Evolutionary conservation across 176 grass and related monocot species (phyloP).

Genomic region (Oryza glumipatula): DNA sequence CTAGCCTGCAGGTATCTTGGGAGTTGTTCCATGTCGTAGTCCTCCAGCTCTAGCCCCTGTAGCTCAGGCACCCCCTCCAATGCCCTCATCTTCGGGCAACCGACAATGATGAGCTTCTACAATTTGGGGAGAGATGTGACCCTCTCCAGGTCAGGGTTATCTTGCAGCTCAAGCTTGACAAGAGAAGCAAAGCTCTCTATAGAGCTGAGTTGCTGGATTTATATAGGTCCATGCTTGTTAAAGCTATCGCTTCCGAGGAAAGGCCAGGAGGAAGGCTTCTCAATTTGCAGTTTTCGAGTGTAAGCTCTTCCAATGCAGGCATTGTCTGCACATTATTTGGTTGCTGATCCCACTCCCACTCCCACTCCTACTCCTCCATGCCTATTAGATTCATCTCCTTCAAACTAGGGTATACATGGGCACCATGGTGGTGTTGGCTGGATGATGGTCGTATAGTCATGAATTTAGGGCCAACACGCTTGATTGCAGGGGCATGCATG

Average conservation of each 20-base stretch:
- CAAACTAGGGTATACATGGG: not conserved
- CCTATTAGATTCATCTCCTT: not conserved
- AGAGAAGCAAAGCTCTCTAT: constrained; percentile 13
- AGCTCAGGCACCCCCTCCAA: not conserved
- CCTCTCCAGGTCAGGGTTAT: not conserved
- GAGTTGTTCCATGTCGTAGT: not conserved
- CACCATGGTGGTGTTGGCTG: not conserved
- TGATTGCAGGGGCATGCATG: constrained; percentile 5
- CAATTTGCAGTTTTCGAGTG: not conserved
- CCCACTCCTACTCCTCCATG: constrained; percentile 39
- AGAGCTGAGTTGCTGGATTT: not conserved
- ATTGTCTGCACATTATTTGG: constrained; percentile 12
- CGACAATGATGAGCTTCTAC: not conserved
- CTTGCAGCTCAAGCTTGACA: not conserved
- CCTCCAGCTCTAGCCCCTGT: not conserved
- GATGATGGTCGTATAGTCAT: not conserved
- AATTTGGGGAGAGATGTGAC: not conserved
- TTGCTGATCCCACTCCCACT: constrained; percentile 30
- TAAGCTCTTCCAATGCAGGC: constrained; percentile 17
- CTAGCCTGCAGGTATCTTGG: not conserved
- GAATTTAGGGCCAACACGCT: constrained; percentile 35
- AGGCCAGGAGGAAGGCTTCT: not conserved
- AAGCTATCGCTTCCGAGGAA: not conserved
- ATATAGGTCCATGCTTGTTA: not conserved
- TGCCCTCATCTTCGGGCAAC: not conserved